phyloP scores from a whole-genome alignment of 352 stramenopile genomes.

The Globisporangium okanoganense region DNA sequence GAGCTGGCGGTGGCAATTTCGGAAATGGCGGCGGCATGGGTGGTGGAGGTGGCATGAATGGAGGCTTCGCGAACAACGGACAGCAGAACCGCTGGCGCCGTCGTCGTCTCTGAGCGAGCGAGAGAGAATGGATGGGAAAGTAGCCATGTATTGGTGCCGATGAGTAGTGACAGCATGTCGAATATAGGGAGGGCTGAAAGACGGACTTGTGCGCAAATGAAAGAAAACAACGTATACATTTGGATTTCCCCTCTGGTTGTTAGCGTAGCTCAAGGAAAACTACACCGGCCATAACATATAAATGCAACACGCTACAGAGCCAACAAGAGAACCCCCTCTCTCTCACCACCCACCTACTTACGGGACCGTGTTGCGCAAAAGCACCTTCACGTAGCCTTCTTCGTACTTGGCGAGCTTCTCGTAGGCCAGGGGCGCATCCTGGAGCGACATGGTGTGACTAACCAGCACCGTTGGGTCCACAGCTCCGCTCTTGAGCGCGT shows the following conservation, averaged over 20 bases:
- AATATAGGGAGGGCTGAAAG: neutral
- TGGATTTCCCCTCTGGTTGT: neutral
- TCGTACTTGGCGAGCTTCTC: constrained; percentile 26
- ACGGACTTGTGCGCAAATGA: too few species aligned
- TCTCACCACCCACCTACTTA: neutral
- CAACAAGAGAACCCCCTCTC: neutral
- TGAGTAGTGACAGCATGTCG: too few species aligned
- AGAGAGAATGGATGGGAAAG: neutral
- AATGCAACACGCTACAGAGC: neutral
- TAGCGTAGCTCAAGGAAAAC: neutral
- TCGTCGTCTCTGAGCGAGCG: constrained; percentile 3
- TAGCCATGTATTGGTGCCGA: neutral
- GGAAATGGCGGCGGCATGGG: neutral
- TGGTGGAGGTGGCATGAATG: neutral
- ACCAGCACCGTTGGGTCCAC: constrained; percentile 27
- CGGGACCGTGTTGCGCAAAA: constrained; percentile 10
- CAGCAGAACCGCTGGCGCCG: constrained; percentile 6
- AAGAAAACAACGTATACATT: too few species aligned
- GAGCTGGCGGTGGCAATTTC: neutral
- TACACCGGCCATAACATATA: neutral
- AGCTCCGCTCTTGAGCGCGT: constrained; percentile 19
- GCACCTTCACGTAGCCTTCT: constrained; percentile 33
- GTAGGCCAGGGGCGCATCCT: constrained; percentile 29
- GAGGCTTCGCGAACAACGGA: neutral
- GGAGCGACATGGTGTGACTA: constrained; percentile 25